Evolutionary conservation across 805 yeast species (phyloP).

Genomic region (Kregervanrija pseudodelftensis): DNA sequence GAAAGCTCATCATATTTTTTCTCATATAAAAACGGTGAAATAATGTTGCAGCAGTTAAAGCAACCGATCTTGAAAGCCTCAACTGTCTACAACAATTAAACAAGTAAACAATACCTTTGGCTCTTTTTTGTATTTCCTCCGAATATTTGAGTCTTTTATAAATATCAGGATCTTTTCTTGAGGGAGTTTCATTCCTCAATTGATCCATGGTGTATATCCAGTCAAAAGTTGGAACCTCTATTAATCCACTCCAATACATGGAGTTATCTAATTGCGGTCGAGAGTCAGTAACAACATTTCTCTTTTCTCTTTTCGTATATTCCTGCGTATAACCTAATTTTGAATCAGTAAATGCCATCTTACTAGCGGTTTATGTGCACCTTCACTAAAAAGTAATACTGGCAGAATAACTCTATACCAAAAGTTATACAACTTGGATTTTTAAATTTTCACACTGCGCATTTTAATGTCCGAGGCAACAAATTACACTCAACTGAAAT

Average conservation of each 20-base stretch:
- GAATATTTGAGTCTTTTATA: constrained; percentile 23
- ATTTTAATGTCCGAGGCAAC: background rate
- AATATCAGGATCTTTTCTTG: constrained; percentile 23
- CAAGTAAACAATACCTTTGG: constrained; percentile 42
- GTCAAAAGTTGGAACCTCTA: constrained; percentile 17
- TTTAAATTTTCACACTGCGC: background rate
- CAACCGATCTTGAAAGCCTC: constrained; percentile 40
- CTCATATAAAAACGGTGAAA: constrained; percentile 49
- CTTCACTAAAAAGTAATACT: no score
- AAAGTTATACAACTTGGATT: no score
- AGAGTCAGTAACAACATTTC: background rate
- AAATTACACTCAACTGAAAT: no score
- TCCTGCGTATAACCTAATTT: background rate
- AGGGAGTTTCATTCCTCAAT: constrained; percentile 25
- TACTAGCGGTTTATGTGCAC: no score
- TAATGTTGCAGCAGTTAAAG: constrained; percentile 39
- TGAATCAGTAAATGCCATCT: background rate
- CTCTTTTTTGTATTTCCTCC: constrained; percentile 35
- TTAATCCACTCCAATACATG: constrained; percentile 25
- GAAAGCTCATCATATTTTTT: constrained; percentile 33
- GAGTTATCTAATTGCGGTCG: background rate
- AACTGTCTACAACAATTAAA: constrained; percentile 37
- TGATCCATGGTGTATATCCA: constrained; percentile 25
- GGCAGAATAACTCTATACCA: no score
- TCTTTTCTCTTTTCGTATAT: background rate